Conservation (phyloP, 176 grass and related monocot genomes). For the Pontederia crassipes region DNA sequence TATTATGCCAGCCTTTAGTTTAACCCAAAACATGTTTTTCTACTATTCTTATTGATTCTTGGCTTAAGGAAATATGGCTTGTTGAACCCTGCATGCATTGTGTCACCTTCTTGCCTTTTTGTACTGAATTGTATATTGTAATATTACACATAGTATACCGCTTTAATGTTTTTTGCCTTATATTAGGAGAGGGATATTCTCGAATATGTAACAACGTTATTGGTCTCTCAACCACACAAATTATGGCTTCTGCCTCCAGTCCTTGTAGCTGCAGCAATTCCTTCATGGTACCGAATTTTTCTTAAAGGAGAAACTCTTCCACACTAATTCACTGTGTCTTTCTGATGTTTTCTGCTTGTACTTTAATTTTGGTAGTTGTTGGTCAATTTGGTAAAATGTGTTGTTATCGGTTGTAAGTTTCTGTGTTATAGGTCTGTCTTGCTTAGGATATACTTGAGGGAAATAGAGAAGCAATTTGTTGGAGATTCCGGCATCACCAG, state of each 20-base stretch:
- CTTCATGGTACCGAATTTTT: constrained; percentile 30
- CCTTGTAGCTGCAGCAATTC: constrained; percentile 46
- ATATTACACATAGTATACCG: not conserved
- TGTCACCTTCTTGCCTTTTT: not conserved
- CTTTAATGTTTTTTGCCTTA: constrained; percentile 21
- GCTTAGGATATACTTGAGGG: constrained; percentile 56
- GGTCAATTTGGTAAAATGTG: not conserved
- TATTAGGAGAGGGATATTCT: constrained; percentile 68
- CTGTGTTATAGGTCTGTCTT: constrained; percentile 41
- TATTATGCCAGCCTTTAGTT: too few relatives aligned
- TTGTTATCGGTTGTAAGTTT: constrained; percentile 5
- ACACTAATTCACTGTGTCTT: constrained; percentile 15
- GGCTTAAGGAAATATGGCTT: too few relatives aligned
- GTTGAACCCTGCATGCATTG: too few relatives aligned
- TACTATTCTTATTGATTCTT: too few relatives aligned
- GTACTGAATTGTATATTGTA: not conserved
- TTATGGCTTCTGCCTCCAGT: constrained; percentile 66
- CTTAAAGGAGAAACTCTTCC: not conserved
- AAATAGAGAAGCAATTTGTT: constrained; percentile 60
- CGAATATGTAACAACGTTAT: constrained; percentile 39
- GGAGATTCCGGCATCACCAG: constrained; percentile 31
- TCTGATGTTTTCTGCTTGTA: not conserved
- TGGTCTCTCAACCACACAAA: constrained; percentile 42
- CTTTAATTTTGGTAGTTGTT: constrained; percentile 1
- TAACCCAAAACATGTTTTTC: too few relatives aligned